Evolutionary conservation across 148 eudicot genomes (phyloP).

Genomic region (Amaranthus cruentus): DNA sequence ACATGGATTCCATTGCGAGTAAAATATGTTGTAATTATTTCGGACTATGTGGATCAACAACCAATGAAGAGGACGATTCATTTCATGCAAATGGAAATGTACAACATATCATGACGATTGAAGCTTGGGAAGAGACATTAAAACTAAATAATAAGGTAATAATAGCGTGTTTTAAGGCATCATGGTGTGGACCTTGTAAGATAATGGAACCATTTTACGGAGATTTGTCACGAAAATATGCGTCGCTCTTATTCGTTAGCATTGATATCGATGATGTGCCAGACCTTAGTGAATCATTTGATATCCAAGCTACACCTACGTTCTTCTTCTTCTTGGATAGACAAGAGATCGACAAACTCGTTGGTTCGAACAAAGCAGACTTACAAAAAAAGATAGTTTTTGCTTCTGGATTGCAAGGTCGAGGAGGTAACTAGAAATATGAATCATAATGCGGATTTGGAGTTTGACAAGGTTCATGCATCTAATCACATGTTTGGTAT

Average conservation of each 20-base stretch:
- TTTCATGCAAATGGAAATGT: constrained; percentile 10
- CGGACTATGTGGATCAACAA: constrained; percentile 5
- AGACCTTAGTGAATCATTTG: neutral
- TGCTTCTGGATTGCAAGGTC: neutral
- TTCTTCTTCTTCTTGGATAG: constrained; percentile 6
- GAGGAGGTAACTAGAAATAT: too few species aligned
- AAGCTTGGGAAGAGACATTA: constrained; percentile 9
- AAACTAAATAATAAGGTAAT: neutral
- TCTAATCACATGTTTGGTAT: too few species aligned
- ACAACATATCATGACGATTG: constrained; percentile 2
- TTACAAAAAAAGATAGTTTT: constrained; percentile 1
- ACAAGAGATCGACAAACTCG: neutral
- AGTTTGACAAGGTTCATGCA: too few species aligned
- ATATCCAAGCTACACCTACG: constrained; percentile 10
- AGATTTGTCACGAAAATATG: constrained; percentile 7
- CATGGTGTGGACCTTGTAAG: constrained; percentile 13
- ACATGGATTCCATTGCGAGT: too few species aligned
- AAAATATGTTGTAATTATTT: neutral
- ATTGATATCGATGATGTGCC: constrained; percentile 11
- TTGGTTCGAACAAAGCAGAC: constrained; percentile 3
- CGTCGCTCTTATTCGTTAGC: constrained; percentile 1
- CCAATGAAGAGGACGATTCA: neutral
- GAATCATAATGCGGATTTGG: too few species aligned
- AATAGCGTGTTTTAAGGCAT: constrained; percentile 9
- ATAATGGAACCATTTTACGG: constrained; percentile 9